These are phyloP conservation scores for Oidium heveae DNA, from an alignment of 2,329 filamentous ascomycete species.

Conservation along the genomic window DNA sequence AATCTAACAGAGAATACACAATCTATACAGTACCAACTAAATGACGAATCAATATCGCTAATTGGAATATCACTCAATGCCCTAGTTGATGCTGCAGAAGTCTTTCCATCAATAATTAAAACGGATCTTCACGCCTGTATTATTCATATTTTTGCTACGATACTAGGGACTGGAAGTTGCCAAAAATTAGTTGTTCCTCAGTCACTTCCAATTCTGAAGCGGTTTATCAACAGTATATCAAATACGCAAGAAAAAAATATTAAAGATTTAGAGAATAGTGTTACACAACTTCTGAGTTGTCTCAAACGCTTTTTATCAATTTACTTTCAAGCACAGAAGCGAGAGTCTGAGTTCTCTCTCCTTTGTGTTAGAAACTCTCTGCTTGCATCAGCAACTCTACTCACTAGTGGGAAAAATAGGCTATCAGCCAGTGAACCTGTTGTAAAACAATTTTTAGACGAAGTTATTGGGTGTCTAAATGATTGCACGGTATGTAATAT, in stretches of 20 bases:
- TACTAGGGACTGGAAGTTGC: conserved; percentile 65
- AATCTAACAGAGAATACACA: conserved; percentile 41
- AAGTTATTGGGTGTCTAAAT: conserved; percentile 62
- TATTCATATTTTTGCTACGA: conserved; percentile 85
- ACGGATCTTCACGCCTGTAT: conserved; percentile 92
- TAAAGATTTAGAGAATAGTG: conserved; percentile 14
- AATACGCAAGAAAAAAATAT: conserved; percentile 17
- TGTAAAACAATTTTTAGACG: conserved; percentile 48
- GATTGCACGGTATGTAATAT: conserved; percentile 36
- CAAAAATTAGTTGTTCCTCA: conserved; percentile 77
- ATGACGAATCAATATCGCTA: conserved; percentile 64
- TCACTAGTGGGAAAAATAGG: conserved; percentile 54
- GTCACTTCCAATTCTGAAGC: conserved; percentile 70
- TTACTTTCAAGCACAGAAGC: conserved; percentile 48
- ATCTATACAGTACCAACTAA: conserved; percentile 48
- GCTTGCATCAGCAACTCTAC: conserved; percentile 65
- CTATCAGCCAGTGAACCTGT: conserved; percentile 53
- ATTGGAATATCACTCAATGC: conserved; percentile 62
- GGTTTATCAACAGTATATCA: conserved; percentile 60
- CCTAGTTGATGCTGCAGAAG: conserved; percentile 78
- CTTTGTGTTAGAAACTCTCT: conserved; percentile 83
- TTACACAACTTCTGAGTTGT: conserved; percentile 49
- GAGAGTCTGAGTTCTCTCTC: conserved; percentile 50
- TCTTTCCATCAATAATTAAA: conserved; percentile 91
- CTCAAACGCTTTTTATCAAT: conserved; percentile 64